Percentiles rank a stretch among this genome's conserved stretches.
phyloP scores from a whole-genome alignment of 2,329 filamentous ascomycete species.

The Waltergamsia citrina region DNA sequence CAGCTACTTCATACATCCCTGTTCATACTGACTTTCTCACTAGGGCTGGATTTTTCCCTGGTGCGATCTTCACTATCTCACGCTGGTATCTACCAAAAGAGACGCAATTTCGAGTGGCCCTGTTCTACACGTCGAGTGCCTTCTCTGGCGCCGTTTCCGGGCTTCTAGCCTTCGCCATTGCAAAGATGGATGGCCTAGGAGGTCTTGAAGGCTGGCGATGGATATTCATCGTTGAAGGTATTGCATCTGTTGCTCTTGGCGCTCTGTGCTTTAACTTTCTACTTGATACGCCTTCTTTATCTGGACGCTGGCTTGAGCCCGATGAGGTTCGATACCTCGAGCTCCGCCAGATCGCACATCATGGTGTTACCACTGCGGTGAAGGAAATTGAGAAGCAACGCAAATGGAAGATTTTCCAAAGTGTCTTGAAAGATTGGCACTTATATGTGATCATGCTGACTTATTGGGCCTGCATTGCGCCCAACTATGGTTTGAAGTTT shows the following conservation, averaged over 20 bases:
- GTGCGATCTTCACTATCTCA: slow-evolving; percentile 48
- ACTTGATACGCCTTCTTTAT: no score
- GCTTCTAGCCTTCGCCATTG: slow-evolving; percentile 60
- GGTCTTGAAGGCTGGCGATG: slow-evolving; percentile 33
- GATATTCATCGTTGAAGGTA: slow-evolving; percentile 4
- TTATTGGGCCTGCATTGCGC: slow-evolving; percentile 23
- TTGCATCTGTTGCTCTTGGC: slow-evolving; percentile 16
- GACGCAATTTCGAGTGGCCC: slow-evolving; percentile 46
- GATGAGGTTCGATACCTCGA: background rate
- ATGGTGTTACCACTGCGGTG: background rate
- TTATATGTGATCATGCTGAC: slow-evolving; percentile 23
- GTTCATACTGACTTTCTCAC: no score
- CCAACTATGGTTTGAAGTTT: slow-evolving; percentile 19
- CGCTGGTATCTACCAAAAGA: slow-evolving; percentile 50
- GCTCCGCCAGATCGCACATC: background rate
- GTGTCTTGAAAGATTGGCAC: slow-evolving; percentile 31
- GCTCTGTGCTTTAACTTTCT: no score
- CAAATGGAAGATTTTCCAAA: slow-evolving; percentile 3
- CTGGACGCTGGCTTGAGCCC: background rate
- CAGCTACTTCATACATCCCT: no score
- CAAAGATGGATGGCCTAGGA: slow-evolving; percentile 57
- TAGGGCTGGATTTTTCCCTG: slow-evolving; percentile 59
- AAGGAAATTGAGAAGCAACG: background rate
- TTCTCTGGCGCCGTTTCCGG: slow-evolving; percentile 71
- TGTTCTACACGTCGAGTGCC: slow-evolving; percentile 77